These are phyloP conservation scores for Kurtzmaniella fragi DNA, from an alignment of 805 yeast genomes.

Conservation along the genomic window DNA sequence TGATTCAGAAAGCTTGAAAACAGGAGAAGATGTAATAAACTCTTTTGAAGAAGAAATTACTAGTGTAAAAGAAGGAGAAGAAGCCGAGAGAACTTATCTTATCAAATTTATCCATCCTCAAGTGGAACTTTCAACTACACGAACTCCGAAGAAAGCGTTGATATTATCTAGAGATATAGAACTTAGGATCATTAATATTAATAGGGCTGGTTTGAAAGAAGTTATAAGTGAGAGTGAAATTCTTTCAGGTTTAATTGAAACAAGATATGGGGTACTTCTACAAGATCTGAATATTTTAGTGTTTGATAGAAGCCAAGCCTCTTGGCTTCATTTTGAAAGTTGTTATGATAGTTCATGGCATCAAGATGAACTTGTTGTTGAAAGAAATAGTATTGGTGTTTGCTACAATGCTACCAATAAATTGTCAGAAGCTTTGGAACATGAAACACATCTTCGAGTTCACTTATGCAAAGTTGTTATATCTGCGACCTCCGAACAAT, in stretches of 20 bases:
- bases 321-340: constrained; percentile 75
- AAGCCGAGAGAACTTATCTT: constrained; percentile 52
- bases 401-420: constrained; percentile 48
- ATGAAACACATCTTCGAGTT: constrained; percentile 25
- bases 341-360: constrained; percentile 45
- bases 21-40: constrained; percentile 33
- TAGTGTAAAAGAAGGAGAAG: constrained; percentile 31
- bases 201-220: constrained; percentile 36
- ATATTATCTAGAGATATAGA: constrained; percentile 58
- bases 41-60: constrained; percentile 52
- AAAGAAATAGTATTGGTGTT: constrained; percentile 36
- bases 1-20: constrained; percentile 14
- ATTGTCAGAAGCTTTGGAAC: constrained; percentile 17
- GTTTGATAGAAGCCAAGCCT: constrained; percentile 52
- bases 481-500: constrained; percentile 34
- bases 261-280: constrained; percentile 51
- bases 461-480: constrained; percentile 35
- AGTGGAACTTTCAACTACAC: constrained; percentile 55
- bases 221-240: constrained; percentile 25
- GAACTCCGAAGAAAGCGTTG: constrained; percentile 43
- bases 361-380: constrained; percentile 27
- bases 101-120: constrained; percentile 77
- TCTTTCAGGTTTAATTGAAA: constrained; percentile 43
- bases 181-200: constrained; percentile 43
- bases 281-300: constrained; percentile 54